A percentile compares a stretch with the other conserved stretches of the same genome.
These are phyloP conservation scores for Endoconidiophora polonica DNA, from an alignment of 2,329 filamentous ascomycete genomes.

Conservation along the genomic window DNA sequence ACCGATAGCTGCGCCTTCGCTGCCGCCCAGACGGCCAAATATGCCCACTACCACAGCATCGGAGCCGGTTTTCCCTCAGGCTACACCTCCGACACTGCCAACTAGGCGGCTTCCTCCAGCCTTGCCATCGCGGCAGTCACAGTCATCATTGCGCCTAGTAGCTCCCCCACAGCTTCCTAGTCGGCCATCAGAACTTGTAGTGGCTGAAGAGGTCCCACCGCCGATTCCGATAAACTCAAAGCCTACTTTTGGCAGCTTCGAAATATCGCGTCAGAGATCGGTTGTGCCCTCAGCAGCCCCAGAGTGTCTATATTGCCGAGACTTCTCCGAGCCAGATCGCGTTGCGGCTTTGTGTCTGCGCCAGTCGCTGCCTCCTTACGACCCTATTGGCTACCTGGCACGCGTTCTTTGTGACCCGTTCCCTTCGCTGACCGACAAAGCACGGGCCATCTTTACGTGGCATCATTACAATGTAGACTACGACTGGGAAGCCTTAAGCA, in stretches of 20 bases:
- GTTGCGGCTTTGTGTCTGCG: conserved; percentile 65
- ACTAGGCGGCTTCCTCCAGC: conserved; percentile 25
- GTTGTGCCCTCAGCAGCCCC: conserved; percentile 28
- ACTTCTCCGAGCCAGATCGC: conserved; percentile 67
- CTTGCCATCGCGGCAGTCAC: conserved; percentile 11
- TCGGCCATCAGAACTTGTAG: neutral
- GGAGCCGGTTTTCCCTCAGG: conserved; percentile 14
- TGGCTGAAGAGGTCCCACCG: conserved; percentile 27
- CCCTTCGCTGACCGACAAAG: conserved; percentile 72
- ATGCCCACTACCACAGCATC: neutral
- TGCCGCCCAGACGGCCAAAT: conserved; percentile 18
- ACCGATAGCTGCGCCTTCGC: neutral
- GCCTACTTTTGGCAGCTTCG: conserved; percentile 29
- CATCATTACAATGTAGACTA: conserved; percentile 86
- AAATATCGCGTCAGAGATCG: neutral
- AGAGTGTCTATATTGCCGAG: conserved; percentile 65
- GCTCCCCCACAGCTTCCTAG: neutral
- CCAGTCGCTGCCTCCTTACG: conserved; percentile 46
- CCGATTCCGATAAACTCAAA: conserved; percentile 36
- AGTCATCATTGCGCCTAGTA: neutral
- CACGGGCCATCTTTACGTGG: conserved; percentile 86
- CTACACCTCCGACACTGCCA: conserved; percentile 13
- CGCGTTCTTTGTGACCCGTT: conserved; percentile 66
- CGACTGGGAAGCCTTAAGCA: conserved; percentile 66
- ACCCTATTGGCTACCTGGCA: conserved; percentile 59